Evolutionary conservation across 2,329 filamentous ascomycete genomes (phyloP).

Genomic region (Fusarium pseudocircinatum): DNA sequence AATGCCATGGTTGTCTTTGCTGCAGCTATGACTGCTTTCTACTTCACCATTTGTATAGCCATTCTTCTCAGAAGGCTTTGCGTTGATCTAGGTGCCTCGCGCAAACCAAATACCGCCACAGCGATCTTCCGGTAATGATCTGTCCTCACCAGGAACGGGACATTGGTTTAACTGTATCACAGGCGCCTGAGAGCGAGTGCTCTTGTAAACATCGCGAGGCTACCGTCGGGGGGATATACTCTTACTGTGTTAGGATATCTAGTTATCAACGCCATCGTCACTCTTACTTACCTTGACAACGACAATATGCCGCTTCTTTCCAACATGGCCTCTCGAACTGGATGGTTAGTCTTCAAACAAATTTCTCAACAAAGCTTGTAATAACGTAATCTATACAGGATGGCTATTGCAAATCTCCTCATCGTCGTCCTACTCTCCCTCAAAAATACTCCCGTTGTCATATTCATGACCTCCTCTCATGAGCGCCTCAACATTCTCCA

Average conservation of each 20-base stretch:
- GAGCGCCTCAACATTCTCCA: slow-evolving; percentile 68
- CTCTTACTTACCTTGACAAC: slow-evolving; percentile 49
- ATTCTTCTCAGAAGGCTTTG: slow-evolving; percentile 25
- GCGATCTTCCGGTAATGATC: slow-evolving; percentile 30
- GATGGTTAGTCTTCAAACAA: slow-evolving; percentile 46
- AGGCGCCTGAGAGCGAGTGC: slow-evolving; percentile 44
- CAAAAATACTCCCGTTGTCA: slow-evolving; percentile 67
- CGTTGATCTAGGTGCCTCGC: slow-evolving; percentile 12
- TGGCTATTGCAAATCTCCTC: slow-evolving; percentile 57
- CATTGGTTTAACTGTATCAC: slow-evolving; percentile 3
- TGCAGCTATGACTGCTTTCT: slow-evolving; percentile 25
- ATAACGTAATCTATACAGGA: slow-evolving; percentile 41
- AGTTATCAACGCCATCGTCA: slow-evolving; percentile 47
- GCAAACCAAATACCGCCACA: slow-evolving; percentile 11
- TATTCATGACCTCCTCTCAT: slow-evolving; percentile 64
- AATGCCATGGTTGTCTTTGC: slow-evolving; percentile 40
- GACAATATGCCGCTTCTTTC: slow-evolving; percentile 42
- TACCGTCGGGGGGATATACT: slow-evolving; percentile 49
- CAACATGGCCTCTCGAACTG: slow-evolving; percentile 52
- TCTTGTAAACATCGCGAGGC: slow-evolving; percentile 39
- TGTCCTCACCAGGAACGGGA: neutral
- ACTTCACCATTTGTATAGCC: slow-evolving; percentile 13
- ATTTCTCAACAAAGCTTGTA: neutral
- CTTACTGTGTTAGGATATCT: slow-evolving; percentile 45
- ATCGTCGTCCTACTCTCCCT: slow-evolving; percentile 64